These are phyloP conservation scores for Penicillium sp. DNA, from an alignment of 2,329 filamentous ascomycete genomes.

Conservation along the genomic window DNA sequence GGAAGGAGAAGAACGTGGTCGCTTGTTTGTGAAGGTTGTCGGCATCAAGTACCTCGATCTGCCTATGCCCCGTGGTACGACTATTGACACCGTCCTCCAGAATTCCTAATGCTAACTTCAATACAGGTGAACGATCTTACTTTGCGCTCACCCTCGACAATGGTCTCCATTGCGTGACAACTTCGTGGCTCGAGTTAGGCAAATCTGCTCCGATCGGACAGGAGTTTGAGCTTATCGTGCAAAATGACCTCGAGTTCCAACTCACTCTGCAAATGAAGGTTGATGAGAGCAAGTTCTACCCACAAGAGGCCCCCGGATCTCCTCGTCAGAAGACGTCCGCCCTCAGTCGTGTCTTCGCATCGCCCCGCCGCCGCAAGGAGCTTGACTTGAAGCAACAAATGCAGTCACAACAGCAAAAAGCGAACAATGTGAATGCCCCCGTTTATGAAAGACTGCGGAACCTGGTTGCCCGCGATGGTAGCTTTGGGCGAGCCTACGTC, in stretches of 20 bases:
- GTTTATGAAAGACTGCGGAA: slow-evolving; percentile 85
- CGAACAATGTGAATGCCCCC: slow-evolving; percentile 56
- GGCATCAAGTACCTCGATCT: slow-evolving; percentile 90
- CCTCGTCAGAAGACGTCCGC: slow-evolving; percentile 81
- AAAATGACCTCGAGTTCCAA: slow-evolving; percentile 98
- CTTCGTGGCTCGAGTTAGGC: slow-evolving; percentile 89
- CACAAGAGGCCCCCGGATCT: slow-evolving; percentile 48
- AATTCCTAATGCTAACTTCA: slow-evolving; percentile 27
- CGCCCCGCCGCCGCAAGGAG: slow-evolving; percentile 95
- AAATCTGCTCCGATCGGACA: slow-evolving; percentile 93
- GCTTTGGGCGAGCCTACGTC: slow-evolving; percentile 91
- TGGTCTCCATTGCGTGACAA: slow-evolving; percentile 95
- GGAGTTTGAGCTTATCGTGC: slow-evolving; percentile 95
- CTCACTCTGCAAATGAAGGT: slow-evolving; percentile 95
- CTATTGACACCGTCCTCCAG: slow-evolving; percentile 51
- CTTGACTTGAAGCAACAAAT: slow-evolving; percentile 81
- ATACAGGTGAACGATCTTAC: slow-evolving; percentile 79
- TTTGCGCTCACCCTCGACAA: slow-evolving; percentile 98
- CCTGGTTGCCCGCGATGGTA: slow-evolving; percentile 85
- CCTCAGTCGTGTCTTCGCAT: slow-evolving; percentile 89
- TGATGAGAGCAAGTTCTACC: slow-evolving; percentile 70
- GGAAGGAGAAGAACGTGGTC: slow-evolving; percentile 82
- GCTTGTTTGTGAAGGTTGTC: slow-evolving; percentile 98
- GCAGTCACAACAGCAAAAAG: slow-evolving; percentile 76
- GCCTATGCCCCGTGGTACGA: slow-evolving; percentile 83